Evolutionary conservation across 2,329 filamentous ascomycete species (phyloP).

Genomic region (Trichoderma breve): DNA sequence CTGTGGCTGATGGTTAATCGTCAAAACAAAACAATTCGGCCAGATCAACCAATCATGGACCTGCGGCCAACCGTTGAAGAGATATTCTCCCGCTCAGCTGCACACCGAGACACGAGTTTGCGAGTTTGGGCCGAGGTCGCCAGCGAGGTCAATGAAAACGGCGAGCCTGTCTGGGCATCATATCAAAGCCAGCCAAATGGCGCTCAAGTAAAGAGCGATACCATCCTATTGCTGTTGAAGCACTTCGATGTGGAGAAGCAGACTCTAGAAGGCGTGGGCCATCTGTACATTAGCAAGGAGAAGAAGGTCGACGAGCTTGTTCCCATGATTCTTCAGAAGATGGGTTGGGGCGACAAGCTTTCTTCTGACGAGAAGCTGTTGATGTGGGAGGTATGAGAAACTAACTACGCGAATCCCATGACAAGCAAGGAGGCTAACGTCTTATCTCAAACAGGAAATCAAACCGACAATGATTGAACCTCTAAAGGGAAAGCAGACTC

Average conservation of each 20-base stretch:
- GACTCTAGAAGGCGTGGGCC: slow-evolving; percentile 70
- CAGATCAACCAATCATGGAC: slow-evolving; percentile 83
- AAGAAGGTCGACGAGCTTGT: slow-evolving; percentile 85
- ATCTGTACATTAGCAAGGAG: slow-evolving; percentile 83
- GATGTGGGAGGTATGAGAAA: slow-evolving; percentile 68
- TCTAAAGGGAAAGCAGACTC: slow-evolving; percentile 85
- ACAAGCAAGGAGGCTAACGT: not conserved
- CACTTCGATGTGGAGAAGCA: slow-evolving; percentile 81
- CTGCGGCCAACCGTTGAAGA: slow-evolving; percentile 76
- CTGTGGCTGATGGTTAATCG: slow-evolving; percentile 98
- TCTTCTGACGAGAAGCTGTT: slow-evolving; percentile 58
- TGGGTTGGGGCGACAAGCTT: slow-evolving; percentile 81
- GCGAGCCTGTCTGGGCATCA: slow-evolving; percentile 69
- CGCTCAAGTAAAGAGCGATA: slow-evolving; percentile 57
- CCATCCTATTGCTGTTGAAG: slow-evolving; percentile 86
- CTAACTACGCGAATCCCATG: not conserved
- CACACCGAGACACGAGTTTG: slow-evolving; percentile 68
- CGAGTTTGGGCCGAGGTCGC: slow-evolving; percentile 84
- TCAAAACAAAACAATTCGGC: slow-evolving; percentile 93
- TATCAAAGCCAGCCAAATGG: slow-evolving; percentile 57
- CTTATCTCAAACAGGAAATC: slow-evolving; percentile 63
- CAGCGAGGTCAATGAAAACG: slow-evolving; percentile 63
- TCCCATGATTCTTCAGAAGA: slow-evolving; percentile 72
- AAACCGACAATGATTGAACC: slow-evolving; percentile 96
- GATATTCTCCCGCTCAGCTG: slow-evolving; percentile 48